Evolutionary conservation across 1,284 basidiomycete species (phyloP).

Genomic region (Ustilago shanxiensis): DNA sequence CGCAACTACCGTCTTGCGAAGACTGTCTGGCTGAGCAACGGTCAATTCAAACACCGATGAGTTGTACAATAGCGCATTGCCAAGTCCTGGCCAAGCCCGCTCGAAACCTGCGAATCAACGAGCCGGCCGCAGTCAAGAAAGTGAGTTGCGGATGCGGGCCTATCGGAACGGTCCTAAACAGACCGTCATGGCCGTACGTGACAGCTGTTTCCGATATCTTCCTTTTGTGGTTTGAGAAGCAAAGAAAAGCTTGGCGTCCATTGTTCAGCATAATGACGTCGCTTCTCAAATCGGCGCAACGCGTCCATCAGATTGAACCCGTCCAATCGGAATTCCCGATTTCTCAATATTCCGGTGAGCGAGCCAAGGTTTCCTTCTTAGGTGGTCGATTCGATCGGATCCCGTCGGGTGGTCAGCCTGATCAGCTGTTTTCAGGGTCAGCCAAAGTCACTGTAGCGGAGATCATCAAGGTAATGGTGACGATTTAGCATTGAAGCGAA

Average conservation of each 20-base stretch:
- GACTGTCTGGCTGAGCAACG: conserved; percentile 7
- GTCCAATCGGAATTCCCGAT: conserved; percentile 2
- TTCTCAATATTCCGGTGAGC: no score
- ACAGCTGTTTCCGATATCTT: conserved; percentile 1
- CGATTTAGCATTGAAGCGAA: not conserved
- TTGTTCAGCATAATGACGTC: not conserved
- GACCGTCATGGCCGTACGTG: not conserved
- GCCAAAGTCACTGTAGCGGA: not conserved
- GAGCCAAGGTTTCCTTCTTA: no score
- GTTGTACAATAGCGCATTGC: no score
- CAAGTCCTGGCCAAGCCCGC: no score
- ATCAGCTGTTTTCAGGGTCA: not conserved
- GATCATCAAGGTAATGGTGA: conserved; percentile 4
- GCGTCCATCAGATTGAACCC: not conserved
- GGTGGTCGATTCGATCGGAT: not conserved
- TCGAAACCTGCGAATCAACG: no score
- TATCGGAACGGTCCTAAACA: not conserved
- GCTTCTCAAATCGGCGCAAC: not conserved
- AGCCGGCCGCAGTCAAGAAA: no score
- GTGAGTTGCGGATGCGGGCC: no score
- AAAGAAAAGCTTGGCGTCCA: not conserved
- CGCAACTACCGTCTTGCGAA: no score
- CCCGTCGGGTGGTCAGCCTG: not conserved
- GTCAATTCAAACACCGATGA: not conserved
- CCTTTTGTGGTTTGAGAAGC: not conserved